Evolutionary conservation across 192 early-diverging fungal species (phyloP).

Genomic region (Neocallimastix lanati): DNA sequence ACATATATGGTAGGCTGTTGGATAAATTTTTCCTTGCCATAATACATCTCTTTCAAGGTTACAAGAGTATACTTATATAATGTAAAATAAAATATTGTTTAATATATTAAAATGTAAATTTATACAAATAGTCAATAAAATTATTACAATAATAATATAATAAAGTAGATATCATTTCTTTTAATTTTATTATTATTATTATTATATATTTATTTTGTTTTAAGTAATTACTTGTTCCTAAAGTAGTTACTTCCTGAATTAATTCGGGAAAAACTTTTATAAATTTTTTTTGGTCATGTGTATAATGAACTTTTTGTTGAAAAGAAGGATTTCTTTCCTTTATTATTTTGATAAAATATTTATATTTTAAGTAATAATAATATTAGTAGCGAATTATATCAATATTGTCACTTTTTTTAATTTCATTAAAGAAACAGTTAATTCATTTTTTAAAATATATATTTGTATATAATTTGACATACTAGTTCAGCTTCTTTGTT

Average conservation of each 20-base stretch:
- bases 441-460: no score
- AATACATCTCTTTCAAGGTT: conserved; percentile 33
- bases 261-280: background rate
- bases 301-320: background rate
- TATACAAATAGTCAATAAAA: no score
- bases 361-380: no score
- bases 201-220: no score
- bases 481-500: background rate
- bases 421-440: no score
- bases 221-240: background rate
- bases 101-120: no score
- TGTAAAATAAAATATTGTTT: no score
- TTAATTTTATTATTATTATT: no score
- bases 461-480: background rate
- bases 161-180: no score
- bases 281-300: background rate
- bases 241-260: background rate
- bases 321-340: background rate
- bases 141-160: no score
- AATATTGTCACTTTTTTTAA: no score
- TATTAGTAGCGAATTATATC: no score
- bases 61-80: conserved; percentile 11
- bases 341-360: background rate
- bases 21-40: conserved; percentile 31
- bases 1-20: conserved; percentile 21